Evolutionary conservation across 2,329 filamentous ascomycete species (phyloP).

Genomic region (Aspergillus jensenii): DNA sequence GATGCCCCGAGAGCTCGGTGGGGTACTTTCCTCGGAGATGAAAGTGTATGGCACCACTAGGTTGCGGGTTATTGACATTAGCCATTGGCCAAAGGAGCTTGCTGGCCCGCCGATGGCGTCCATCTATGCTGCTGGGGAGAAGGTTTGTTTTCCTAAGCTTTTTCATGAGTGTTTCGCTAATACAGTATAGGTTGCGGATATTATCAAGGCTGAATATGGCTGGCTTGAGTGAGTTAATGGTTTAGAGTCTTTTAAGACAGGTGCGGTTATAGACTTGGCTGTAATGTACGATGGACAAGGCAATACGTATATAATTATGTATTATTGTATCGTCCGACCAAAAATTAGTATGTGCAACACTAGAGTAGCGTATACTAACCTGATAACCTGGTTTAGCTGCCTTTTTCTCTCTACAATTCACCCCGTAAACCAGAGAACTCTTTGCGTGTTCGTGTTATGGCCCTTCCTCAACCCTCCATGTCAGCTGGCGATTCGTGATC

Average conservation of each 20-base stretch:
- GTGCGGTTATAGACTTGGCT: neutral
- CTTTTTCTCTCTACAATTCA: too few relatives aligned
- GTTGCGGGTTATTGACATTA: neutral
- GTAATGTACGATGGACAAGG: neutral
- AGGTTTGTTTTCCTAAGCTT: neutral
- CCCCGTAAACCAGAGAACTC: too few relatives aligned
- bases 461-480: too few relatives aligned
- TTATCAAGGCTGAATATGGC: neutral
- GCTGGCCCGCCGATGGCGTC: neutral
- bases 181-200: neutral
- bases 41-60: neutral
- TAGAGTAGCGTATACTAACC: too few relatives aligned
- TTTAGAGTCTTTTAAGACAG: neutral
- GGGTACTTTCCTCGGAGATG: neutral
- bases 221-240: neutral
- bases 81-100: neutral
- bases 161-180: neutral
- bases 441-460: too few relatives aligned
- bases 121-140: neutral
- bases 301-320: too few relatives aligned
- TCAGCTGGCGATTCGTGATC: too few relatives aligned
- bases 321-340: too few relatives aligned
- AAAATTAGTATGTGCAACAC: too few relatives aligned
- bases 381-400: too few relatives aligned
- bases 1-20: neutral